Percentiles rank a stretch among this genome's conserved stretches.
Conservation (phyloP, 768 basidiomycete genomes). For the Boletus patriciae region DNA sequence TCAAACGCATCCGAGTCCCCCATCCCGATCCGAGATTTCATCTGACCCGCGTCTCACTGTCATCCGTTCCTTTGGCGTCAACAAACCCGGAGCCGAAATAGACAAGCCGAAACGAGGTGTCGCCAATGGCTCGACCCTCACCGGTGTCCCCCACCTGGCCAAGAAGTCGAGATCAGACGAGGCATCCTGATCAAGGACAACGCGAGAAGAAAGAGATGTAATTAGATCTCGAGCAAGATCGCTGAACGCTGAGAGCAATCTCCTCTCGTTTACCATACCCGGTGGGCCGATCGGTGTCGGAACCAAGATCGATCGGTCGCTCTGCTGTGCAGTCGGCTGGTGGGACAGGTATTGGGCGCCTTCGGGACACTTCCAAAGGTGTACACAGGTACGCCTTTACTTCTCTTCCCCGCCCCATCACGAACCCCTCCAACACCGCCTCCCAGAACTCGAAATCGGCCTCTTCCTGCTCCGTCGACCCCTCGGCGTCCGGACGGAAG, state of each 20-base stretch:
- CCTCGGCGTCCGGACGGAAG: constrained; percentile 97
- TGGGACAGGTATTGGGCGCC: constrained; percentile 94
- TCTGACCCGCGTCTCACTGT: constrained; percentile 93
- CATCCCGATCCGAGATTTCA: constrained; percentile 91
- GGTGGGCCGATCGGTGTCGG: constrained; percentile 99
- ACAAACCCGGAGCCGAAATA: constrained; percentile 97
- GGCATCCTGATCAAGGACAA: constrained; percentile 96
- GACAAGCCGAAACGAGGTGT: constrained; percentile 98
- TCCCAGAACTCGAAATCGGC: constrained; percentile 86
- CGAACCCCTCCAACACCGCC: too few species aligned
- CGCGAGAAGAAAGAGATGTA: constrained; percentile 87
- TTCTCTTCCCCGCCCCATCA: background rate
- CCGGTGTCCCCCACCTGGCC: constrained; percentile 84
- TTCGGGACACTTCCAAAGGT: constrained; percentile 94
- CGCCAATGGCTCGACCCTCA: constrained; percentile 98
- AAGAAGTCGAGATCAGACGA: constrained; percentile 95
- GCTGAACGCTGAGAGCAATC: constrained; percentile 95
- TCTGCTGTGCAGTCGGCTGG: constrained; percentile 94
- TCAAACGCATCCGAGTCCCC: too few species aligned
- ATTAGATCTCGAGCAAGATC: constrained; percentile 90
- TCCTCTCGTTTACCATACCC: constrained; percentile 92
- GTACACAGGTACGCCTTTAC: constrained; percentile 63
- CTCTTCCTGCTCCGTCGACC: constrained; percentile 93
- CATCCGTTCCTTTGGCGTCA: constrained; percentile 99
- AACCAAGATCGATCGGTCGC: constrained; percentile 92